Evolutionary conservation across 2,329 filamentous ascomycete genomes (phyloP), one percentile per base, ranked within the genome.

Genomic region (Sarocladium brachiariae): DNA sequence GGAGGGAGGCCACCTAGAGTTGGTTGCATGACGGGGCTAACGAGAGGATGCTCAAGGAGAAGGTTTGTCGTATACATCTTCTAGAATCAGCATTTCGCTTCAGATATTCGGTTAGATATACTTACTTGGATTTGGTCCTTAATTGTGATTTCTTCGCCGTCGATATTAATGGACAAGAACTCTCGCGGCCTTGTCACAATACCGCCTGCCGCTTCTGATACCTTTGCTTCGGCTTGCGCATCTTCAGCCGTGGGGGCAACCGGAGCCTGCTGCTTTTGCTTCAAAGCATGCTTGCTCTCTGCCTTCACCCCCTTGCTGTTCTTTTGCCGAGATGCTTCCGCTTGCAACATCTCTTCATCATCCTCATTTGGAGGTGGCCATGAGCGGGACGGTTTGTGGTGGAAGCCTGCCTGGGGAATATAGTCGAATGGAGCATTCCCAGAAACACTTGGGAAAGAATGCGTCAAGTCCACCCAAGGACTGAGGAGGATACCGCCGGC

Each of bases 391-490:
- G 92, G 93, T 59, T 86, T 89, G 59, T 97, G 90, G 56, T 95
- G 84, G 60, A 99, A 97, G 0, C 93, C 93, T 57, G 85, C 77
- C 1, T 83, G 70, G 4, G 93, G 93, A 30, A 99, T 92, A 59
- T 96, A 97, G 63, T 99, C 93, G 48, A 89, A 68, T 1, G 81
- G 79, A 47, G 80, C 83, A 35, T 89, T 81, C 4, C 75, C 79
- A 2, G 81, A 78, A n/a, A 96, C 78, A 57, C 91, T 96, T 0
- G 93, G 93, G 56, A 97, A 97, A 0, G 91, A 96, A 64, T 97
- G 92, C 0, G 89, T 95, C 50, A 97, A 71, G 64, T 99, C 93
- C 8, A 92, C 90, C 93, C 93, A 99, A 1, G 93, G 93, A 47
- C 89, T 96, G 49, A 97, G 87, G 35, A 97, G 73, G 39, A 97